Base-by-base conservation (phyloP, 1,284 basidiomycete species). In the Athelia sp. region DNA sequence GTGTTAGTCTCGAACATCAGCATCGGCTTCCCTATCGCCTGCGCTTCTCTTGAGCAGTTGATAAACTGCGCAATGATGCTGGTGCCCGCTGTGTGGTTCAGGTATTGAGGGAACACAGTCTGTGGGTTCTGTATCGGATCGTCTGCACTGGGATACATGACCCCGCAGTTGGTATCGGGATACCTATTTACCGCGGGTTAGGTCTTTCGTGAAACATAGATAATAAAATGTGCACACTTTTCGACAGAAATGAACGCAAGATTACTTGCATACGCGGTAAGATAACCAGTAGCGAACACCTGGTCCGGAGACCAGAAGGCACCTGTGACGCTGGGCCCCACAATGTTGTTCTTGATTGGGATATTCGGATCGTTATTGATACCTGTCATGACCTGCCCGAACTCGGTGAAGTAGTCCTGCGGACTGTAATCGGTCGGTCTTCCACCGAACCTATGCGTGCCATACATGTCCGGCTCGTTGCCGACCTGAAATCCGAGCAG, bases 1-100 rank as follows among this genome's bases (percentile, higher is more conserved):
- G 87, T 84, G 66, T 92, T 92, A 10, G 84, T 90, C 66, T 91
- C 79, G 50, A 77, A 69, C 74, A 80, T 74, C 49, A 86, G 52
- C 48, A 87, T 66, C 2, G 76, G 75, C 58, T 85, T 86, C 22
- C 65, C 65, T 13, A 62, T 62, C 1, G 50, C 54, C 51, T 75
- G 72, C 1, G 81, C 81, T 36, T 73, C 66, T 6, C 54, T 52
- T 0, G 74, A 69, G 0, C 75, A 72, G 56, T 74, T 73, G 29
- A 80, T 56, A 61, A 86, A 89, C 3, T 68, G 67, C 0, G 51
- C 49, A 21, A 82, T 71, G 19, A 87, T 65, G 13, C 56, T 54
- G 31, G 69, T 56, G 34, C 70, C 77, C 2, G 75, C 64, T 1
- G 70, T 69, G 61, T 90, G 87, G 42, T 70, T 78, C 35, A 89